Evolutionary conservation across 169 alveolate species (phyloP), one percentile per base, ranked within the genome.

Genomic region (Plasmodium gaboni): DNA sequence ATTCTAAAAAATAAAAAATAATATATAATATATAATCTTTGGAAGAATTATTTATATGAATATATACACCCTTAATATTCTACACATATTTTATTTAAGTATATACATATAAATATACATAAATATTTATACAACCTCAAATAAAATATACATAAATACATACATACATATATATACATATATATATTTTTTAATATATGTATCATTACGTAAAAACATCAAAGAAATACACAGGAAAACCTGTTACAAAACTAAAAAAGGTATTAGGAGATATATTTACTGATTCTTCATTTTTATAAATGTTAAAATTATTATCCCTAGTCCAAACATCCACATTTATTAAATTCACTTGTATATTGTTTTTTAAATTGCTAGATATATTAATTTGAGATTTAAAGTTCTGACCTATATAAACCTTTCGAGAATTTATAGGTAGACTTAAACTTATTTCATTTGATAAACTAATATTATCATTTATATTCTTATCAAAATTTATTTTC

Each of bases 401-500:
- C 42, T 78, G 89, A 46, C 89, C 89, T 19, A 64, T 6, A 59
- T 50, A 78, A 42, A 78, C 67, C 60, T 78, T 78, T 73, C 70
- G 8, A 78, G 69, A 78, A 78, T 78, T 78, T 15, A 50, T 17
- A 26, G 78, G 89, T 38, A 78, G 73, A 51, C 80, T 67, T 28
- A 78, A 70, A 69, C 89, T 78, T 42, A 78, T 64, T 51, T 78
- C 89, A 22, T 78, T 78, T 46, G 89, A 65, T 57, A 78, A 46
- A 32, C 53, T 78, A 26, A 78, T 13, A 46, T 78, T 76, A 15
- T 78, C 78, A 15, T 44, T 78, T 65, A 3, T 63, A 19, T 22
- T 64, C 46, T 65, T 78, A 64, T 53, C 89, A 78, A 55, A 64
- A 78, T 65, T 32, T 2, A 28, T 65, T 42, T 78, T 65, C 32